phyloP scores from a whole-genome alignment of 257 asterid species.

The Solanum appendiculatum region DNA sequence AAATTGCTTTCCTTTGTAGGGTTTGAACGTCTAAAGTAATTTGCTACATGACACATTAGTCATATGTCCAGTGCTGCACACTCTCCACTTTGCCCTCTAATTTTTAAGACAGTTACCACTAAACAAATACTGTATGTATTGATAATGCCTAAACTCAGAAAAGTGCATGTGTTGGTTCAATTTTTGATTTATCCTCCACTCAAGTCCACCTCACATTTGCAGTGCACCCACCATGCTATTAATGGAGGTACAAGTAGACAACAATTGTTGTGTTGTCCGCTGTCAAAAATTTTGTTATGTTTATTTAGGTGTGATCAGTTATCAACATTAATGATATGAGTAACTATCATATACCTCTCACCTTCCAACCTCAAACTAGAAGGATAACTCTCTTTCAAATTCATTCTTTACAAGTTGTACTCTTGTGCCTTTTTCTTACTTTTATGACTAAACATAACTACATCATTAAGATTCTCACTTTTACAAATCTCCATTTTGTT shows the following conservation, averaged over 20 bases:
- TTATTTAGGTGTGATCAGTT: not conserved
- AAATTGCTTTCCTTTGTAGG: conserved; percentile 28
- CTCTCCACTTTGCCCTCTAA: conserved; percentile 20
- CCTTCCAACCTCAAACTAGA: not conserved
- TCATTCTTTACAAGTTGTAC: not conserved
- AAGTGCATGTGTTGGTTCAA: not conserved
- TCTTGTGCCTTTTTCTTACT: not conserved
- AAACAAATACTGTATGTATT: not conserved
- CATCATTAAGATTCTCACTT: not conserved
- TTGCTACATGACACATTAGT: conserved; percentile 68
- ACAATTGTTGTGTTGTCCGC: not conserved
- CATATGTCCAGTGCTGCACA: conserved; percentile 72
- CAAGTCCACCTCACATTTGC: not conserved
- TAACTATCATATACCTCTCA: not conserved
- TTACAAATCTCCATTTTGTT: not conserved
- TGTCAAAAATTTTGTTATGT: not conserved
- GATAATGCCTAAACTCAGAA: not conserved
- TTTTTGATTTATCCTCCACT: not conserved
- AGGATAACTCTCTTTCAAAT: not conserved
- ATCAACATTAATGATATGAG: not conserved
- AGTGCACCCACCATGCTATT: not conserved
- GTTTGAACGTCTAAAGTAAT: conserved; percentile 76
- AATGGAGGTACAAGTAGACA: conserved; percentile 1
- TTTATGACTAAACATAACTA: not conserved
- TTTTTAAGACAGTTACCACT: not conserved